phyloP scores from a whole-genome alignment of 2,329 filamentous ascomycete species.

The Cercospora sesami region DNA sequence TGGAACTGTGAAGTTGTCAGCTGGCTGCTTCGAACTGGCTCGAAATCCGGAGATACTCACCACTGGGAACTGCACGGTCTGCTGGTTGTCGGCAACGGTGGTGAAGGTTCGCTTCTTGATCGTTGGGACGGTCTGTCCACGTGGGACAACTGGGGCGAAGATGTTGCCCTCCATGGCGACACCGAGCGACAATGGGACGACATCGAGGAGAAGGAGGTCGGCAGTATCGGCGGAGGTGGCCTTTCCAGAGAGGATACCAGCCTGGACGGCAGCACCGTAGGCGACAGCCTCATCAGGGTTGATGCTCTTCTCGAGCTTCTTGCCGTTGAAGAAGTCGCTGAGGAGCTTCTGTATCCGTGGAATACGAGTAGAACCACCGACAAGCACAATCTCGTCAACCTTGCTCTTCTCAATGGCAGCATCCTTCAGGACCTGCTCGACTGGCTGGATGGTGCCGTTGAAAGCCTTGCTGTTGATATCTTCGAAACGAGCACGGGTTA shows the following conservation, averaged over 20 bases:
- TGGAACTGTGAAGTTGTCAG: conserved; percentile 70
- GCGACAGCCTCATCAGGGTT: conserved; percentile 99
- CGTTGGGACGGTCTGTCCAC: conserved; percentile 44
- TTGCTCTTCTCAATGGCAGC: conserved; percentile 80
- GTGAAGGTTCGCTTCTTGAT: conserved; percentile 18
- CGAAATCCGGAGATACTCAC: background rate
- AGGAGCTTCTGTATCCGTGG: conserved; percentile 98
- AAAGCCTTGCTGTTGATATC: conserved; percentile 97
- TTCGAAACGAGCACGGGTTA: conserved; percentile 98
- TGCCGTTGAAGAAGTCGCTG: conserved; percentile 98
- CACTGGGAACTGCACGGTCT: conserved; percentile 71
- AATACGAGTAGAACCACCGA: conserved; percentile 98
- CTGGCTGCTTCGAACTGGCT: background rate
- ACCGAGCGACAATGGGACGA: conserved; percentile 93
- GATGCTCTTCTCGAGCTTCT: conserved; percentile 99
- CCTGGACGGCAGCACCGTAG: conserved; percentile 97
- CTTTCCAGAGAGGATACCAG: conserved; percentile 97
- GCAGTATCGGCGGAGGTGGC: conserved; percentile 91
- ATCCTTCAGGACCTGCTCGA: conserved; percentile 96
- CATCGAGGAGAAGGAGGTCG: conserved; percentile 93
- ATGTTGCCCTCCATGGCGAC: conserved; percentile 99
- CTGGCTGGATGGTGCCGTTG: conserved; percentile 87
- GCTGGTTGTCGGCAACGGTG: conserved; percentile 57
- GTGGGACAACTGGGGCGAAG: conserved; percentile 86
- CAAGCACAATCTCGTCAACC: conserved; percentile 98